Conservation (phyloP, 331 rosid species). For the Saraca asoca region DNA sequence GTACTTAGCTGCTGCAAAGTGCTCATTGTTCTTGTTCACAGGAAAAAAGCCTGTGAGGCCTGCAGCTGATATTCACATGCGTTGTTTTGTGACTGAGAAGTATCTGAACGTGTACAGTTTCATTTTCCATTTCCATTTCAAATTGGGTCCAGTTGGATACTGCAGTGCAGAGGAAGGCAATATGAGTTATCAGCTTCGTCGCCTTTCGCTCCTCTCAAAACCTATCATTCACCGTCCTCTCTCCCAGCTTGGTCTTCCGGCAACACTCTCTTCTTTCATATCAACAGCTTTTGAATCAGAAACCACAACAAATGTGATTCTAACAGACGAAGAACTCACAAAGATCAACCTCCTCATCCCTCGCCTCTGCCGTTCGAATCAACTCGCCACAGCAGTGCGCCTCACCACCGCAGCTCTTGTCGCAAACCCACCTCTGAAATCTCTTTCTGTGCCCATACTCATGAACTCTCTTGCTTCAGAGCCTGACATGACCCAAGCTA, state of each 20-base stretch:
- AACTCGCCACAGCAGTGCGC: slow-evolving; percentile 52
- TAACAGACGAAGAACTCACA: slow-evolving; percentile 42
- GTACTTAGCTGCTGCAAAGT: too few species aligned
- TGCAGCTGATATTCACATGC: too few species aligned
- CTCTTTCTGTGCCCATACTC: slow-evolving; percentile 52
- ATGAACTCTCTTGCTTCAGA: slow-evolving; percentile 54
- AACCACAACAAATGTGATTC: background rate
- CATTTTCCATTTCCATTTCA: too few species aligned
- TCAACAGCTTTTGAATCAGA: slow-evolving; percentile 3
- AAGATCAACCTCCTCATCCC: slow-evolving; percentile 56
- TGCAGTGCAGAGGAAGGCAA: background rate
- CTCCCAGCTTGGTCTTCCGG: background rate
- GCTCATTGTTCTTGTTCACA: too few species aligned
- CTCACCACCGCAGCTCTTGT: slow-evolving; percentile 54
- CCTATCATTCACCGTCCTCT: background rate
- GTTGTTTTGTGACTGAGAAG: too few species aligned
- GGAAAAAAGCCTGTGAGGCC: too few species aligned
- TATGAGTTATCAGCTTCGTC: slow-evolving; percentile 32
- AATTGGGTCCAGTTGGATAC: too few species aligned
- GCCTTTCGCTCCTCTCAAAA: slow-evolving; percentile 4
- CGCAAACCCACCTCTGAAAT: slow-evolving; percentile 50
- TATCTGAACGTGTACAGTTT: too few species aligned
- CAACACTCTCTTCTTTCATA: slow-evolving; percentile 11
- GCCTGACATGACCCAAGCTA: slow-evolving; percentile 49
- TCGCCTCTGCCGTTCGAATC: slow-evolving; percentile 52